phyloP scores from a whole-genome alignment of 306 rosid species.

The Lithocarpus polystachyus region DNA sequence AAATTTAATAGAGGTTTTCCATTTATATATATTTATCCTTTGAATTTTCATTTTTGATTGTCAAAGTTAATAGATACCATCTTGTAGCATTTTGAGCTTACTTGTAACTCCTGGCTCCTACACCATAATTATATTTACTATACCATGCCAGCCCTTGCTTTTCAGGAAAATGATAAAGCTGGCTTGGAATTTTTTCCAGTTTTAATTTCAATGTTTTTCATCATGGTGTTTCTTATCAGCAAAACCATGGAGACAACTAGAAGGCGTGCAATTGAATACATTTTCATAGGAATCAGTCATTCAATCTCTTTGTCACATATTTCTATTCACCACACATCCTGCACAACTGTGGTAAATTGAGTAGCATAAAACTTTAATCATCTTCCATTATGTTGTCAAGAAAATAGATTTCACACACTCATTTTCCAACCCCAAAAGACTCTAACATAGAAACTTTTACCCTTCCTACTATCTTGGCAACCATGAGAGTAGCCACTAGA shows the following conservation, averaged over 20 bases:
- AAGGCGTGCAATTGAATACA: neutral
- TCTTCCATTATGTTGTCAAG: neutral
- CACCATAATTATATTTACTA: no score
- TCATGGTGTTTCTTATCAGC: constrained; percentile 43
- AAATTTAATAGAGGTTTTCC: no score
- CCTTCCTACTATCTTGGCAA: neutral
- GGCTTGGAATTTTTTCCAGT: constrained; percentile 55
- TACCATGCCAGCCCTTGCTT: neutral
- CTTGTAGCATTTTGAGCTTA: neutral
- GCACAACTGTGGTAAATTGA: neutral
- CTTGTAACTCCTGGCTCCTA: neutral
- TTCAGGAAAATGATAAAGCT: constrained; percentile 44
- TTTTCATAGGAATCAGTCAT: neutral
- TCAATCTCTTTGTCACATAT: neutral
- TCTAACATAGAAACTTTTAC: neutral
- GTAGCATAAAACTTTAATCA: neutral
- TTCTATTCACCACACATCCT: neutral
- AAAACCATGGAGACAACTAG: neutral
- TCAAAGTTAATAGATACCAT: neutral
- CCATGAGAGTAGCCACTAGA: neutral
- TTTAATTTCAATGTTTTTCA: constrained; percentile 87
- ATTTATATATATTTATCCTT: no score
- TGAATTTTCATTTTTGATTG: neutral
- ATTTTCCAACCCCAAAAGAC: no score
- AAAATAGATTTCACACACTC: neutral